phyloP scores from a whole-genome alignment of 2,329 filamentous ascomycete species.

The Fusarium sp. region DNA sequence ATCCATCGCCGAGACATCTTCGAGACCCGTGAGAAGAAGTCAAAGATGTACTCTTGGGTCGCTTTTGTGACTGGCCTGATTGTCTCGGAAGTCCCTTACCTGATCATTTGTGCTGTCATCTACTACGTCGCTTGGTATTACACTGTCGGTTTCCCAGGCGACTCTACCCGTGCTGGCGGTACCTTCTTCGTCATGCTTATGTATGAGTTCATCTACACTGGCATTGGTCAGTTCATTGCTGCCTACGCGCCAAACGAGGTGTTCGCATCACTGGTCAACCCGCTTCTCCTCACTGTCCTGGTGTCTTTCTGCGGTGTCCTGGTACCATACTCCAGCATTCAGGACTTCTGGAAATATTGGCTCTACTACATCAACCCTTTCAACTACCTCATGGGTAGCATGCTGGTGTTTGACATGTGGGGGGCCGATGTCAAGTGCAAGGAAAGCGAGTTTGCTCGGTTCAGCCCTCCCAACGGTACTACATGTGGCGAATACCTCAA shows the following conservation, averaged over 20 bases:
- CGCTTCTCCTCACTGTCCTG: slow-evolving; percentile 65
- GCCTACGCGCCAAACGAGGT: slow-evolving; percentile 71
- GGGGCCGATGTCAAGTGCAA: slow-evolving; percentile 58
- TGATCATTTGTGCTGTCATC: slow-evolving; percentile 55
- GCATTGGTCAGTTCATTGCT: slow-evolving; percentile 71
- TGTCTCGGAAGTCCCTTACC: slow-evolving; percentile 59
- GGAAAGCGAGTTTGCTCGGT: slow-evolving; percentile 60
- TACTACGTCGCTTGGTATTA: slow-evolving; percentile 69
- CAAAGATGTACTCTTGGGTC: slow-evolving; percentile 68
- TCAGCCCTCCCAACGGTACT: slow-evolving; percentile 60
- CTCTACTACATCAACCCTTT: slow-evolving; percentile 71
- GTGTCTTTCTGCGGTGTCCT: slow-evolving; percentile 80
- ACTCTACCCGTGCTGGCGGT: slow-evolving; percentile 59
- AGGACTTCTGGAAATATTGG: slow-evolving; percentile 75
- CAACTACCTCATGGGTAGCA: slow-evolving; percentile 68
- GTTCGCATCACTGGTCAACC: slow-evolving; percentile 68
- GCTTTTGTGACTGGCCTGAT: slow-evolving; percentile 66
- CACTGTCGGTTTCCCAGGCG: slow-evolving; percentile 61
- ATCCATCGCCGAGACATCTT: slow-evolving; percentile 60
- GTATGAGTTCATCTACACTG: slow-evolving; percentile 70
- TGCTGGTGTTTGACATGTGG: slow-evolving; percentile 64
- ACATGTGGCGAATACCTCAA: slow-evolving; percentile 69
- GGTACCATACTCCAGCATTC: slow-evolving; percentile 72
- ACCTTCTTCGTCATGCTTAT: slow-evolving; percentile 66
- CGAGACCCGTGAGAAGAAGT: slow-evolving; percentile 60